Evolutionary conservation across 1,284 basidiomycete genomes (phyloP), one percentile per base, ranked within the genome.

Genomic region (Leccinum insolens): DNA sequence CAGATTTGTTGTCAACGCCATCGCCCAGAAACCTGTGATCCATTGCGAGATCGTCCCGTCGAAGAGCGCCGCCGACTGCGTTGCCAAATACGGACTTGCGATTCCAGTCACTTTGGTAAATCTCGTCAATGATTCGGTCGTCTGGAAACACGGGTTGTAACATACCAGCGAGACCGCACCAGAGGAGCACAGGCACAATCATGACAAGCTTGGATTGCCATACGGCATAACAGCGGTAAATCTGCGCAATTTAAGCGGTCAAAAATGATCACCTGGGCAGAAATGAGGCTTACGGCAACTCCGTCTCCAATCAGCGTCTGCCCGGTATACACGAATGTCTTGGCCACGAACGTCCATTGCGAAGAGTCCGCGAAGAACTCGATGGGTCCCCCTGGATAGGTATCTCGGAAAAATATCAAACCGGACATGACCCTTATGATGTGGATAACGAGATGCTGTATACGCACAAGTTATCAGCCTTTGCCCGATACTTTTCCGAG

Each of bases 1-100:
- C 25, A 64, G 22, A 25, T 64, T 64, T 17, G 31, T 55, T 2
- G 17, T 5, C 17, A 64, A 41, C 11, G 63, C 52, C 63, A 59
- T 64, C 2, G 37, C 63, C 63, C 49, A 64, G 52, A 64, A 64
- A 15, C 52, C 14, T 17, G 55, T 59, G 9, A 59, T 59, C 37
- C 63, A 64, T 20, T 41, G 8, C 17, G 52, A 39, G 52, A 64
- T 11, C 7, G 34, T 28, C 17, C 63, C 49, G 15, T 15, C 4
- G 12, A 64, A 64, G 49, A 57, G 22, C 14, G 28, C 49, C 28
- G 28, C 28, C 2, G 52, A n/a, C 28, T 7, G 57, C 57, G 25
- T 31, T 28, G 28, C 28, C 28, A 28, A 28, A 6, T 64, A 59
- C 37, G 55, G 37, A 8, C 52, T 41, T 12, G 22, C 55, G 2